Evolutionary conservation across 2,329 filamentous ascomycete species (phyloP).

Genomic region (Coniochaeta hoffmannii): DNA sequence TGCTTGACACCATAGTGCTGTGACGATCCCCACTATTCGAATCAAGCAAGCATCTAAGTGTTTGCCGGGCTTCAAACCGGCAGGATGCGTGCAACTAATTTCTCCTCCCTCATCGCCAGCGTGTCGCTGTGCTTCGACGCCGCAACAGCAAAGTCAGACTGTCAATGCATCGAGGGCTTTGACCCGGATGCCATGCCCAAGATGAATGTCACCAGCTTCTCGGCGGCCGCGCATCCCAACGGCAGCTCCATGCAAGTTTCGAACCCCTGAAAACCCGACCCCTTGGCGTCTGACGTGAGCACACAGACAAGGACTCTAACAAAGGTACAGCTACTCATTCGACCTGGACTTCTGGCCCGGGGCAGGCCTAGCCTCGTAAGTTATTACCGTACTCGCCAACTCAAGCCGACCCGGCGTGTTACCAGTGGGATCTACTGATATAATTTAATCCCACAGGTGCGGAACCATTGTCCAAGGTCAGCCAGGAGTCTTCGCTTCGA

Average conservation of each 20-base stretch:
- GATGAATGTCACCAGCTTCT: slow-evolving; percentile 1
- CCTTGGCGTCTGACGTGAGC: not conserved
- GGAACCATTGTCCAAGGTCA: not conserved
- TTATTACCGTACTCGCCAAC: no score
- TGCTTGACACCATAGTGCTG: no score
- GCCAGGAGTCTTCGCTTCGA: not conserved
- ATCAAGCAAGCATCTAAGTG: no score
- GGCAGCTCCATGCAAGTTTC: not conserved
- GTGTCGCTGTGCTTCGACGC: not conserved
- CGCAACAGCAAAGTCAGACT: not conserved
- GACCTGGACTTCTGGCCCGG: not conserved
- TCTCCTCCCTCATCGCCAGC: not conserved
- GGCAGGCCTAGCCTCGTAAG: not conserved
- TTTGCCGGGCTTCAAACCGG: no score
- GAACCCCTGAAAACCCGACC: not conserved
- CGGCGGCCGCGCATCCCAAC: not conserved
- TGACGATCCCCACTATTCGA: no score
- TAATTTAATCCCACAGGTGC: no score
- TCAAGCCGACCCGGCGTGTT: no score
- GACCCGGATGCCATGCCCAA: slow-evolving; percentile 1
- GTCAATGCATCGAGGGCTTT: not conserved
- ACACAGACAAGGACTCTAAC: not conserved
- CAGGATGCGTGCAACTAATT: no score
- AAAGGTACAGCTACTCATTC: not conserved
- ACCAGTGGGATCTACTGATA: no score